Base-by-base conservation (phyloP, 139 green algal genomes). In the Pleodorina starrii region DNA sequence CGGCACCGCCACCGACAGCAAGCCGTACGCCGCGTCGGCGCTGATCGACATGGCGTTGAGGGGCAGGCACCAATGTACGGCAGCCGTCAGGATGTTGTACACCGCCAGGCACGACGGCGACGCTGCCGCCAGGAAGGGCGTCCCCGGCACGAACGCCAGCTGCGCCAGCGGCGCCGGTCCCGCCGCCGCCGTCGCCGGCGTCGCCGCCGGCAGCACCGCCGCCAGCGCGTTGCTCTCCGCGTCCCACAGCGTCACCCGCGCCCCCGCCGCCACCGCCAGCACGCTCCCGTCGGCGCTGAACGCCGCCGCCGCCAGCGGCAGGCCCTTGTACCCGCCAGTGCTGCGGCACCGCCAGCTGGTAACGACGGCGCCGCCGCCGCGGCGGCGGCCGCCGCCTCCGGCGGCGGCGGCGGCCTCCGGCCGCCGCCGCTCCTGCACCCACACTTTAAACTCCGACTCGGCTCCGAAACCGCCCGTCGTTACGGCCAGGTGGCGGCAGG, bases 251-350 rank as follows among this genome's bases (percentile, higher is more conserved):
- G 94, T 96, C 40, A 96, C 91, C 23, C 51, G 71, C 17, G 57
- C 75, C 5, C 6, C 78, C 80, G 32, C 91, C 80, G 38, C 89
- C 94, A n/a, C 87, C 4, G 95, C 96, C n/a, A 98, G 84, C 73
- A 98, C 60, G 23, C 86, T 94, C 29, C 96, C 96, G 78, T 98
- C 96, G 17, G 54, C 44, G 81, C 92, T 96, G 93, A 97, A 97
- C 36, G 93, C 80, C 35, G 87, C 90, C 5, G 85, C 89, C 2
- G 25, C 68, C 57, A 98, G 76, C 14, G 93, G 78, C 16, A 93
- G 71, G 29, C 85, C 85, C 91, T 92, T 94, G 89, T 96, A 96
- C 0, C 63, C 76, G 5, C 87, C 92, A 1, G 93, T 86, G 5
- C 91, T 91, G 2, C 68, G 75, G 90, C 95, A 97, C 12, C 91